phyloP scores from a whole-genome alignment of 805 yeast species.

The Wickerhamomyces kurtzmanii region DNA sequence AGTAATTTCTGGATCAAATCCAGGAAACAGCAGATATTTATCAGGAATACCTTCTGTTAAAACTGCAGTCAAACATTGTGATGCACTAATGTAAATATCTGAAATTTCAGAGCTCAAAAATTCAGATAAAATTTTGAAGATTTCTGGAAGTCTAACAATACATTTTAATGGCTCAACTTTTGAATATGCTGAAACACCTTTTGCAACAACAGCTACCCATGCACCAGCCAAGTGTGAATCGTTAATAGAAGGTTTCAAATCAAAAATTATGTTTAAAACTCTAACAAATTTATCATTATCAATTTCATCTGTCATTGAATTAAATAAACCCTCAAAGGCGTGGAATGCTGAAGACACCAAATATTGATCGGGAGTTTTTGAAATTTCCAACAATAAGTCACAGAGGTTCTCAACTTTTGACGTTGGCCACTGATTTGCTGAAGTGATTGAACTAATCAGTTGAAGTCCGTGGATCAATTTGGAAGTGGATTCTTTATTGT shows the following conservation, averaged over 20 bases:
- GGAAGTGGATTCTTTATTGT: conserved; percentile 41
- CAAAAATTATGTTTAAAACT: conserved; percentile 63
- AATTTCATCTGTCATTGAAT: conserved; percentile 47
- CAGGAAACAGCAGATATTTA: conserved; percentile 42
- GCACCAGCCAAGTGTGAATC: conserved; percentile 86
- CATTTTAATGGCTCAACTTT: conserved; percentile 41
- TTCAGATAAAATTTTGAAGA: conserved; percentile 46
- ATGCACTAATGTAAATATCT: conserved; percentile 63
- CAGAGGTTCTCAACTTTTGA: conserved; percentile 61
- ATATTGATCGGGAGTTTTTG: conserved; percentile 77
- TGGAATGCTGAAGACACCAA: conserved; percentile 74
- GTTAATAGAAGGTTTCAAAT: conserved; percentile 70
- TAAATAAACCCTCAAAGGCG: conserved; percentile 75
- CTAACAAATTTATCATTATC: conserved; percentile 55
- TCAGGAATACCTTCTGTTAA: conserved; percentile 60
- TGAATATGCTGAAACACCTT: conserved; percentile 54
- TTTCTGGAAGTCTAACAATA: conserved; percentile 42
- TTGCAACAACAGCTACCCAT: conserved; percentile 92
- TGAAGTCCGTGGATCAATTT: conserved; percentile 70
- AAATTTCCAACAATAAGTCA: conserved; percentile 63
- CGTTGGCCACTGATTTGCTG: conserved; percentile 78
- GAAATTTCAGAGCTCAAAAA: conserved; percentile 60
- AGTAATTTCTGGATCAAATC: conserved; percentile 25
- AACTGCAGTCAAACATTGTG: conserved; percentile 81
- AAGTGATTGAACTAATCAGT: conserved; percentile 58